A percentile compares a stretch with the other conserved stretches of the same genome.
These are phyloP conservation scores for Cryphonectria parasitica DNA, from an alignment of 2,329 filamentous ascomycete genomes.

Conservation along the genomic window DNA sequence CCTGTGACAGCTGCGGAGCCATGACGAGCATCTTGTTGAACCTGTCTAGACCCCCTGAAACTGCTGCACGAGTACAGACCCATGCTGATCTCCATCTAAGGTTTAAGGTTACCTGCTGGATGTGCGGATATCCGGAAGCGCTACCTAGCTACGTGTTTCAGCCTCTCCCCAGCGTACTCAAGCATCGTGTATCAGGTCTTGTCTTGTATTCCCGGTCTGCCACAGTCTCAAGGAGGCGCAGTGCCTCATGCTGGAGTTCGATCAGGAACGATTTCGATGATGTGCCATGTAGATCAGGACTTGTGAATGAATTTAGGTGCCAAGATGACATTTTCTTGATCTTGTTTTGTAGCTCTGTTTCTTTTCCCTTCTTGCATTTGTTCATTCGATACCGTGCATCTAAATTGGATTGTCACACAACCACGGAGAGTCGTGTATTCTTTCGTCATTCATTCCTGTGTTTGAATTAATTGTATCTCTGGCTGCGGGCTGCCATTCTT, in stretches of 20 bases:
- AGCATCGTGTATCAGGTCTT: slow-evolving; percentile 24
- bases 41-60: not conserved
- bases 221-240: slow-evolving; percentile 22
- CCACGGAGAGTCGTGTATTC: not conserved
- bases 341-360: slow-evolving; percentile 5
- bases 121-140: slow-evolving; percentile 15
- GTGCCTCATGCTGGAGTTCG: slow-evolving; percentile 11
- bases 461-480: not conserved
- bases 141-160: slow-evolving; percentile 26
- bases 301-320: not conserved
- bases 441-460: not conserved
- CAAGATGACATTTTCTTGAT: slow-evolving; percentile 12
- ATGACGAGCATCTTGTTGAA: not conserved
- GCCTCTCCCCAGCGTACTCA: slow-evolving; percentile 11
- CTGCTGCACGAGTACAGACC: not conserved
- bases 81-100: not conserved
- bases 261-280: slow-evolving; percentile 1
- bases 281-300: not conserved
- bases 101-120: slow-evolving; percentile 10
- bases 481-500: slow-evolving; percentile 16
- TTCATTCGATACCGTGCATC: not conserved
- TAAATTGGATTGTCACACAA: not conserved
- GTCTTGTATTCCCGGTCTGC: slow-evolving; percentile 17
- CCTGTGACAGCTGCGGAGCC: too few species aligned
- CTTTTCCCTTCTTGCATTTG: not conserved